Conservation (phyloP, 495 filamentous ascomycete genomes). For the Wilcoxina mikolae region DNA sequence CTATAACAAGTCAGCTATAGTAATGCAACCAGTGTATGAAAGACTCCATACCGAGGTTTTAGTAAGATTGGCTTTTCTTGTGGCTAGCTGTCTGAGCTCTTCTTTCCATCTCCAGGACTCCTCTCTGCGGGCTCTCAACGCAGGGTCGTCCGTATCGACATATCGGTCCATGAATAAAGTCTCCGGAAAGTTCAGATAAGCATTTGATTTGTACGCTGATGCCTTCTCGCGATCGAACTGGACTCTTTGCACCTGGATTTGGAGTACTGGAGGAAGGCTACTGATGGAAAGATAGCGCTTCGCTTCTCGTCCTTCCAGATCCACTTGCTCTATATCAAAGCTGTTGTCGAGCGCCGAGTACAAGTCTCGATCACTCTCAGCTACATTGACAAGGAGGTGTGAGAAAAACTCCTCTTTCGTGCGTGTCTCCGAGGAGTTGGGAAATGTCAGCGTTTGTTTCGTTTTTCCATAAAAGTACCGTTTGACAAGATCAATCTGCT, state of each 20-base stretch:
- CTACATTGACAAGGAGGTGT: slow-evolving; percentile 50
- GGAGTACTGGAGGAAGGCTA: slow-evolving; percentile 64
- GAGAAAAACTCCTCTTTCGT: slow-evolving; percentile 41
- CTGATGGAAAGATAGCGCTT: slow-evolving; percentile 64
- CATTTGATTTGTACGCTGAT: slow-evolving; percentile 56
- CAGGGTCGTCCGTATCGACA: slow-evolving; percentile 48
- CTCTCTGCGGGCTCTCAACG: slow-evolving; percentile 46
- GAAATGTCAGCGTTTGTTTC: slow-evolving; percentile 30
- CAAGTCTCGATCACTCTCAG: slow-evolving; percentile 48
- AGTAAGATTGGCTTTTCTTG: slow-evolving; percentile 35
- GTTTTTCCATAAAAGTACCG: slow-evolving; percentile 47
- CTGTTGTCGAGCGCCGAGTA: slow-evolving; percentile 71
- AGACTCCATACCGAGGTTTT: slow-evolving; percentile 33
- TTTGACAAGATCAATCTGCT: slow-evolving; percentile 68
- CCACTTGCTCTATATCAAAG: slow-evolving; percentile 62
- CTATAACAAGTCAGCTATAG: slow-evolving; percentile 12
- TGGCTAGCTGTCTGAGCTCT: slow-evolving; percentile 42
- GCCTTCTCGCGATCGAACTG: slow-evolving; percentile 49
- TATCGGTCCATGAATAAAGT: slow-evolving; percentile 81
- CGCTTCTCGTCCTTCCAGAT: slow-evolving; percentile 45
- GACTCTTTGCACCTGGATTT: slow-evolving; percentile 74
- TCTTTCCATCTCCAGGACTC: slow-evolving; percentile 62
- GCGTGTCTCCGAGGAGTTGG: slow-evolving; percentile 23
- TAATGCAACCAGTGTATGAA: background rate
- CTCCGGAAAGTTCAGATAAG: slow-evolving; percentile 59